Conservation (phyloP, 2,329 filamentous ascomycete species). For the Graphilbum sp. region DNA sequence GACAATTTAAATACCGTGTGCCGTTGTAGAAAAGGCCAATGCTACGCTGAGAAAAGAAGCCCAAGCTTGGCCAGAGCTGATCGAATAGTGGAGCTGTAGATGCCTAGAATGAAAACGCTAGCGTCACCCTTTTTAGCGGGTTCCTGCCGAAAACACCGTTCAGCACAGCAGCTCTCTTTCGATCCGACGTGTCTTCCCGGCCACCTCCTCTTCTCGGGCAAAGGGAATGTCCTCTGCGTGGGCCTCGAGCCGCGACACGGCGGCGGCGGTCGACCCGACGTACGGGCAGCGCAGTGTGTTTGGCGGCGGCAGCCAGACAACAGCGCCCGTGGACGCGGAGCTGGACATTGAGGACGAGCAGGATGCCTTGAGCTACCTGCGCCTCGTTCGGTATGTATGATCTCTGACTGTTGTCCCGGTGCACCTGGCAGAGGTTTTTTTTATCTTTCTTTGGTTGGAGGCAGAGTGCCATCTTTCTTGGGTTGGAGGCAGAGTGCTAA, state of each 20-base stretch:
- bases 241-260: background rate
- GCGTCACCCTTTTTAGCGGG: no score
- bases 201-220: no score
- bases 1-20: background rate
- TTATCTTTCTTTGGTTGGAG: no score
- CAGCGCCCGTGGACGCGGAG: conserved; percentile 32
- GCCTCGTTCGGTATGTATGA: conserved; percentile 46
- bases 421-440: conserved; percentile 11
- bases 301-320: conserved; percentile 38
- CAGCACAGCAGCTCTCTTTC: no score
- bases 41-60: background rate
- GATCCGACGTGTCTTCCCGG: no score
- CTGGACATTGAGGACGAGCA: conserved; percentile 50
- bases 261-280: conserved; percentile 38
- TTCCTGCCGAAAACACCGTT: no score
- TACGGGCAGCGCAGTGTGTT: conserved; percentile 61
- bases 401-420: conserved; percentile 1
- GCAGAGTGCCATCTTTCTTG: no score
- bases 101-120: no score
- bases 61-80: no score
- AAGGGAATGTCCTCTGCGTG: background rate
- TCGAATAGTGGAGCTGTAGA: no score
- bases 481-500: background rate
- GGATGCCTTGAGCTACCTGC: conserved; percentile 54
- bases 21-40: background rate